Conservation (phyloP, 371 early-diverging fungal genomes). For the Haplosporangium sp. region DNA sequence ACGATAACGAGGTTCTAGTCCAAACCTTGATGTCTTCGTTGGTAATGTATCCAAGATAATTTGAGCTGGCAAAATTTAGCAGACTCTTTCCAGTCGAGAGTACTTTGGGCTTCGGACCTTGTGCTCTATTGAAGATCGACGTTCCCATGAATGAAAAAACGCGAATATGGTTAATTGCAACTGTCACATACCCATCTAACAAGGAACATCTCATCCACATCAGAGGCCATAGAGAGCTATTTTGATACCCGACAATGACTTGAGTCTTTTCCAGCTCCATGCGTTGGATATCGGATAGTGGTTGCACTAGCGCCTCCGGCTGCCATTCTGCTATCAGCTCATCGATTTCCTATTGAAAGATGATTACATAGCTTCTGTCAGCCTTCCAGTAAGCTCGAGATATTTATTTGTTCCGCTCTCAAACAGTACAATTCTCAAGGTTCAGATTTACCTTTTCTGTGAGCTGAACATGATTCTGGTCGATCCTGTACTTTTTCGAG, state of each 20-base stretch:
- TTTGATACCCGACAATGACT: constrained; percentile 73
- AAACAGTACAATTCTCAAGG: no score
- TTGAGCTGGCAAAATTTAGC: constrained; percentile 87
- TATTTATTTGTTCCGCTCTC: no score
- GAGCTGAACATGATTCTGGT: constrained; percentile 81
- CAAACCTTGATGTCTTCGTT: constrained; percentile 76
- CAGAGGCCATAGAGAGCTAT: no score
- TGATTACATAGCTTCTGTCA: no score
- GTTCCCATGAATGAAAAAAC: not conserved
- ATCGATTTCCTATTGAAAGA: constrained; percentile 81
- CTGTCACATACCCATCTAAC: not conserved
- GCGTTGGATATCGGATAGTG: constrained; percentile 76
- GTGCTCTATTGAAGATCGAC: constrained; percentile 51
- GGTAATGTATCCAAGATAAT: constrained; percentile 88
- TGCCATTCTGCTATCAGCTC: constrained; percentile 97
- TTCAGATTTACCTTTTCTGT: constrained; percentile 76
- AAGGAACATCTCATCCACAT: not conserved
- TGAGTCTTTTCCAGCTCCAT: constrained; percentile 85
- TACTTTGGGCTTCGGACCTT: constrained; percentile 68
- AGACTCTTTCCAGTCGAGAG: constrained; percentile 64
- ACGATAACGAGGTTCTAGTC: not conserved
- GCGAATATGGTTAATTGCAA: not conserved
- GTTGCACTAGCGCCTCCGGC: constrained; percentile 93
- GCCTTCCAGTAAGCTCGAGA: no score
- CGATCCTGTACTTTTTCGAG: constrained; percentile 85